These are phyloP conservation scores for Iris pallida DNA, from an alignment of 116 monocot genomes.

Conservation along the genomic window DNA sequence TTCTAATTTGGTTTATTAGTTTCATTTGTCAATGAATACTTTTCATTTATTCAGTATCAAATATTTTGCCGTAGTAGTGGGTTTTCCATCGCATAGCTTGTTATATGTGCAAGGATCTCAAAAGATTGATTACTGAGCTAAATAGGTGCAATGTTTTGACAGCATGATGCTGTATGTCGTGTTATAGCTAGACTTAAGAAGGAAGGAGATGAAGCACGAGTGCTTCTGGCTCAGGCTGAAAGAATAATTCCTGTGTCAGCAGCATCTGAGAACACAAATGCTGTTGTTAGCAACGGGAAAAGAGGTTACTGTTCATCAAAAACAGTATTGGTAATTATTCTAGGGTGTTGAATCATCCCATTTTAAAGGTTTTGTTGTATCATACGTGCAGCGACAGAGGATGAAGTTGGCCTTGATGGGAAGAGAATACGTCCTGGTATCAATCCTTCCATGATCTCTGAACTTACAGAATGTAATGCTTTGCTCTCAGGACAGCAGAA, in stretches of 20 bases:
- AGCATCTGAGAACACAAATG: constrained; percentile 35
- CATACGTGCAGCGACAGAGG: constrained; percentile 43
- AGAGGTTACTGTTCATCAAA: constrained; percentile 41
- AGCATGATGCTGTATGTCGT: constrained; percentile 99
- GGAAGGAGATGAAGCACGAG: constrained; percentile 93
- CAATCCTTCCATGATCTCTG: constrained; percentile 59
- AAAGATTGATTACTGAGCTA: background rate
- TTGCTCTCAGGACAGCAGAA: constrained; percentile 80
- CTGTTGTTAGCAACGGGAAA: constrained; percentile 69
- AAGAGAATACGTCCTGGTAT: constrained; percentile 94
- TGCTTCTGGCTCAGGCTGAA: constrained; percentile 82
- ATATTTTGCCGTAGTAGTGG: too few species aligned
- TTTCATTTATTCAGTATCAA: too few species aligned
- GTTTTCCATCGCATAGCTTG: background rate
- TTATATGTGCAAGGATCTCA: background rate
- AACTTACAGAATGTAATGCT: constrained; percentile 86
- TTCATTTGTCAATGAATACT: too few species aligned
- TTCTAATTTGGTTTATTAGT: too few species aligned
- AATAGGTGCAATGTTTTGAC: constrained; percentile 9
- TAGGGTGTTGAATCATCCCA: background rate
- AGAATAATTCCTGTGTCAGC: constrained; percentile 58
- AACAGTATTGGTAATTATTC: background rate
- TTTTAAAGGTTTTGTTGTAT: constrained; percentile 14
- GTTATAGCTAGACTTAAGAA: constrained; percentile 95
- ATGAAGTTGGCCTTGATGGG: constrained; percentile 84